Percentiles rank a stretch among this genome's conserved stretches.
Evolutionary conservation across 2,329 filamentous ascomycete genomes (phyloP).

Genomic region (Neopestalotiopsis clavispora): DNA sequence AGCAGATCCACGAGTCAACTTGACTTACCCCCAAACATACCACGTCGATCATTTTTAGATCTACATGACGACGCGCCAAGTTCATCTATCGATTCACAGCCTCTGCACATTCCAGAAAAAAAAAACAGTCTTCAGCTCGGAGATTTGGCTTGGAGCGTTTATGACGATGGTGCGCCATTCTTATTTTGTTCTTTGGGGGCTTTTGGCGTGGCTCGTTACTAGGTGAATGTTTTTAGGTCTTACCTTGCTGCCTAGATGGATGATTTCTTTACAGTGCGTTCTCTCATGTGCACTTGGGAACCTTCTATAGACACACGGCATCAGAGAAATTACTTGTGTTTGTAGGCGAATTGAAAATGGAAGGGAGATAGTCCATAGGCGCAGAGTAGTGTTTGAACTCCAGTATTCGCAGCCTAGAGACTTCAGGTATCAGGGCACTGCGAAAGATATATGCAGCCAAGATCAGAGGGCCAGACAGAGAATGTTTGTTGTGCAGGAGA

Average conservation of each 20-base stretch:
- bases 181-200: background rate
- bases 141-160: background rate
- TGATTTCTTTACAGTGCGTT: background rate
- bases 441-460: too few relatives aligned
- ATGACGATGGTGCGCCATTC: background rate
- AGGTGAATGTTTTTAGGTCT: background rate
- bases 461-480: too few relatives aligned
- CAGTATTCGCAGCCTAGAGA: background rate
- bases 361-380: background rate
- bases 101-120: background rate
- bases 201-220: background rate
- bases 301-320: background rate
- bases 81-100: background rate
- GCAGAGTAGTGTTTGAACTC: background rate
- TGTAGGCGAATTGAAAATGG: background rate
- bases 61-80: too few relatives aligned
- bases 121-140: background rate
- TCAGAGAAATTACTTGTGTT: background rate
- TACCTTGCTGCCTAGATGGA: background rate
- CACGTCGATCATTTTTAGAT: too few relatives aligned
- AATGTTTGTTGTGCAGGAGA: background rate
- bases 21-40: background rate
- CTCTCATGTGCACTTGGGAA: background rate
- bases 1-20: background rate
- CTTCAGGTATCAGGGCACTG: background rate